A percentile compares a stretch with the other conserved stretches of the same genome.
Evolutionary conservation across 257 asterid species (phyloP).

Genomic region (Salvia miltiorrhiza): DNA sequence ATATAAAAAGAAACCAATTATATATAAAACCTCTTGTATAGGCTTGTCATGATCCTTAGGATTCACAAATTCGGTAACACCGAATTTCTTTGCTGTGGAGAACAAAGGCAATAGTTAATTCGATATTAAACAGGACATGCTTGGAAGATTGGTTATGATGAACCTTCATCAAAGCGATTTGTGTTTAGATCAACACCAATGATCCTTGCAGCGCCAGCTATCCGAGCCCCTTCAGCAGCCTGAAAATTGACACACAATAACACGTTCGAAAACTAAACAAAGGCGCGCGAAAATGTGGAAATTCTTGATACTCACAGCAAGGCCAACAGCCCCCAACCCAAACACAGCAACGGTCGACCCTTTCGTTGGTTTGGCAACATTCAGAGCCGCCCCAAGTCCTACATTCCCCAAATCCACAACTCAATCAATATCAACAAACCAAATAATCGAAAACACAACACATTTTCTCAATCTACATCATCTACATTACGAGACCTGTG

Average conservation of each 20-base stretch:
- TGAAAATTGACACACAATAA: slow-evolving; percentile 15
- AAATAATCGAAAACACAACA: not conserved
- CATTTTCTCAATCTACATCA: not conserved
- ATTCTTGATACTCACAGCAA: slow-evolving; percentile 55
- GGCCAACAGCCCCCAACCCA: slow-evolving; percentile 89
- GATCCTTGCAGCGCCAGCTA: slow-evolving; percentile 76
- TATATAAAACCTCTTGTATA: slow-evolving; percentile 60
- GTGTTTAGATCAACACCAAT: slow-evolving; percentile 76
- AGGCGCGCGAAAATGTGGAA: no score
- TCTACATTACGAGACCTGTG: slow-evolving; percentile 46
- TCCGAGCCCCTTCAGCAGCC: slow-evolving; percentile 96
- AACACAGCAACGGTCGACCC: slow-evolving; percentile 77
- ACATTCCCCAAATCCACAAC: not conserved
- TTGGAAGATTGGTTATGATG: not conserved
- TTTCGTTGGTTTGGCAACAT: slow-evolving; percentile 74
- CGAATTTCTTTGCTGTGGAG: slow-evolving; percentile 73
- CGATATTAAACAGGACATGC: not conserved
- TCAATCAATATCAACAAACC: slow-evolving; percentile 11
- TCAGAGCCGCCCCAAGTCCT: slow-evolving; percentile 82
- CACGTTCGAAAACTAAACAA: not conserved
- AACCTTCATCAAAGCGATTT: slow-evolving; percentile 36
- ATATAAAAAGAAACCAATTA: not conserved
- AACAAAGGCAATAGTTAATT: not conserved
- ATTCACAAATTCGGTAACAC: slow-evolving; percentile 70
- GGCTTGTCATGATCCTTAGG: slow-evolving; percentile 82